Conservation (phyloP, 495 filamentous ascomycete genomes). For the Aspergillus affinis region DNA sequence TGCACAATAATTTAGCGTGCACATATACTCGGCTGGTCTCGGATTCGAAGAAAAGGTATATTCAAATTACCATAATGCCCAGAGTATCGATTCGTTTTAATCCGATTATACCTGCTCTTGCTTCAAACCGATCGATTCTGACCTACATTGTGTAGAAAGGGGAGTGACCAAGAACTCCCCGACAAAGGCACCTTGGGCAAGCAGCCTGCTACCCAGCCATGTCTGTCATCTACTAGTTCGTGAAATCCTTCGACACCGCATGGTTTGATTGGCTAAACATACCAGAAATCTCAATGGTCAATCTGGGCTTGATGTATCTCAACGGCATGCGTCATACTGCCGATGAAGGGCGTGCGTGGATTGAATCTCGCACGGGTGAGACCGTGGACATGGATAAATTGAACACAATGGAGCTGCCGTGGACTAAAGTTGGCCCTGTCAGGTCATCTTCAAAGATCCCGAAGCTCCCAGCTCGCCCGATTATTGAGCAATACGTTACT, state of each 20-base stretch:
- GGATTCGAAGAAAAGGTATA: constrained; percentile 1
- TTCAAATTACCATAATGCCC: background rate
- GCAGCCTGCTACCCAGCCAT: too few relatives aligned
- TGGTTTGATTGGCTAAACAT: background rate
- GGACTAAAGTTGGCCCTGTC: background rate
- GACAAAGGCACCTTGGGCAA: too few relatives aligned
- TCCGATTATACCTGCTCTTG: background rate
- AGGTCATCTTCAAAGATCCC: background rate
- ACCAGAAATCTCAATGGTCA: background rate
- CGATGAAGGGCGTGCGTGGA: constrained; percentile 12
- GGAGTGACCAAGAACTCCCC: too few relatives aligned
- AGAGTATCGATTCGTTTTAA: background rate
- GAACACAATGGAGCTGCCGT: constrained; percentile 9
- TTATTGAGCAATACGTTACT: constrained; percentile 14
- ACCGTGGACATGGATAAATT: constrained; percentile 13
- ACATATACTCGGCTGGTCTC: constrained; percentile 18
- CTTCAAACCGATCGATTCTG: too few relatives aligned
- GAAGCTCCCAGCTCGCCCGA: background rate
- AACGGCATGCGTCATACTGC: constrained; percentile 6
- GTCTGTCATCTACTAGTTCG: too few relatives aligned
- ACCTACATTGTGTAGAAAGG: too few relatives aligned
- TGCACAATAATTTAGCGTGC: constrained; percentile 21
- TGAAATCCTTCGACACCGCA: too few relatives aligned
- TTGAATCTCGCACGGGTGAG: constrained; percentile 16
- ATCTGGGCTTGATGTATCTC: constrained; percentile 2